Conservation (phyloP, 1,139 yeast genomes). For the Pichia sp. region DNA sequence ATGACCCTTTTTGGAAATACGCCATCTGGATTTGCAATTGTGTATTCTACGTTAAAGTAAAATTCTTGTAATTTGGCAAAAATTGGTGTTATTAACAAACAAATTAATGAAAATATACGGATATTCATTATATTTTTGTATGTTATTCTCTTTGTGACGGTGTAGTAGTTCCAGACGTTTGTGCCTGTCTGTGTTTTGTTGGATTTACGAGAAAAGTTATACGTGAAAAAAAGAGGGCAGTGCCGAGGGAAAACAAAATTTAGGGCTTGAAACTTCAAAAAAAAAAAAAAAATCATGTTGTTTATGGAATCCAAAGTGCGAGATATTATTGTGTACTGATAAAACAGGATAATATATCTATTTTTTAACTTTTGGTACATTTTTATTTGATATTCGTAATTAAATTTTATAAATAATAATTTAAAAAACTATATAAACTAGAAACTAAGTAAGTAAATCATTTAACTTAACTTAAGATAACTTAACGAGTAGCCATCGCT, state of each 20-base stretch:
- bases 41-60: conserved; percentile 50
- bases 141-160: no score
- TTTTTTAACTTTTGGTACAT: neutral
- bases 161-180: no score
- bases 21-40: conserved; percentile 63
- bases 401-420: neutral
- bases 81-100: neutral
- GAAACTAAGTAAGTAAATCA: neutral
- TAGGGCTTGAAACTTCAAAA: neutral
- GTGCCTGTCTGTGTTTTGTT: no score
- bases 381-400: neutral
- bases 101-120: neutral
- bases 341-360: no score
- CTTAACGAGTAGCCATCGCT: conserved; percentile 98
- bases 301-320: no score
- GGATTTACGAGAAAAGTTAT: no score
- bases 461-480: neutral
- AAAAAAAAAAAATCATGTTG: neutral
- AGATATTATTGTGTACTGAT: no score
- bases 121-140: neutral
- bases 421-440: neutral
- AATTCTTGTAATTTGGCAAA: conserved; percentile 22
- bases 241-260: no score
- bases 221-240: no score
- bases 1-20: conserved; percentile 40